Evolutionary conservation across 2,329 filamentous ascomycete species (phyloP).

Genomic region (Rhynchosporium agropyri): DNA sequence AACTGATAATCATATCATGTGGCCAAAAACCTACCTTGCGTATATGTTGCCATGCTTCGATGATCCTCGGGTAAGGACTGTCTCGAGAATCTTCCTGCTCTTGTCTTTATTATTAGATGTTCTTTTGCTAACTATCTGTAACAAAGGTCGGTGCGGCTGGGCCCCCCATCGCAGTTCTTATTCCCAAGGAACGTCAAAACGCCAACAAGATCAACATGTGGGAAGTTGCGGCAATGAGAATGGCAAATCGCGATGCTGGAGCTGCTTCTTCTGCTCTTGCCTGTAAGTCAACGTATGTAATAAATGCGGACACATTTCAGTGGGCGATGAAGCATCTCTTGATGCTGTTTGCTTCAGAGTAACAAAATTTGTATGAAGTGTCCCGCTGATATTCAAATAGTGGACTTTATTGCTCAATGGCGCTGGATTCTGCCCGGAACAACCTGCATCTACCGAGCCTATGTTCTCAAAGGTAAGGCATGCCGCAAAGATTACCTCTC

Average conservation of each 20-base stretch:
- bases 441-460: conserved; percentile 2
- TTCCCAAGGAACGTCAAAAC: conserved; percentile 5
- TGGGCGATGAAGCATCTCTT: too few species aligned
- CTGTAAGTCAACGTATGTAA: not conserved
- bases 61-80: conserved; percentile 4
- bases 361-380: not conserved
- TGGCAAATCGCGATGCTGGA: conserved; percentile 3
- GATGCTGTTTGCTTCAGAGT: too few species aligned
- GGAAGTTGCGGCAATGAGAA: conserved; percentile 12
- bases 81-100: not conserved
- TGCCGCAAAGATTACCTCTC: conserved; percentile 2
- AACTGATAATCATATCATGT: conserved; percentile 12
- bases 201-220: not conserved
- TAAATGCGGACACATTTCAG: too few species aligned
- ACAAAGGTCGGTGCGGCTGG: conserved; percentile 10
- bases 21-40: not conserved
- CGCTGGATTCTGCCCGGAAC: conserved; percentile 9
- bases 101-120: too few species aligned
- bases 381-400: not conserved
- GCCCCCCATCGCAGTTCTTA: conserved; percentile 8
- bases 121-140: not conserved
- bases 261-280: not conserved
- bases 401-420: conserved; percentile 12
- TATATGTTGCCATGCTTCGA: conserved; percentile 18
- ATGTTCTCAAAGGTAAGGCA: not conserved